Evolutionary conservation across 192 early-diverging fungal genomes (phyloP).

Genomic region (Entrophospora sp.): DNA sequence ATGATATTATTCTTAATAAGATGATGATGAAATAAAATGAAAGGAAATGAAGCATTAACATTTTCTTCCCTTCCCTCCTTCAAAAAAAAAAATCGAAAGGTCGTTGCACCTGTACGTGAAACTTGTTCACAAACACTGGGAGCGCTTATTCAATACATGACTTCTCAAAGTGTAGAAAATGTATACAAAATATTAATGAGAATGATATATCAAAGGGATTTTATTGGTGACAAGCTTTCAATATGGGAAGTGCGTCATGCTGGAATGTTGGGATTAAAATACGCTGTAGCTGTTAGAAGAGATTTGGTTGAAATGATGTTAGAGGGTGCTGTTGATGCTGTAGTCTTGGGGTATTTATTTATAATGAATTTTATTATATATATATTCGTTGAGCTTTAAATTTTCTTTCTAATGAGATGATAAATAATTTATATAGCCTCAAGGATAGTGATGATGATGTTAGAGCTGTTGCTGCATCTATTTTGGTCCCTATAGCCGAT

Average conservation of each 20-base stretch:
- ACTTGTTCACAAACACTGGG: slow-evolving; percentile 81
- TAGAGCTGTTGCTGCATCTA: slow-evolving; percentile 81
- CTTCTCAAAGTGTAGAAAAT: slow-evolving; percentile 44
- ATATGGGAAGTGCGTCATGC: slow-evolving; percentile 93
- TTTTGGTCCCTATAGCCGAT: slow-evolving; percentile 79
- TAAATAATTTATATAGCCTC: slow-evolving; percentile 28
- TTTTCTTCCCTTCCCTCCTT: no score
- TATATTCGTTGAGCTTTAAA: background rate
- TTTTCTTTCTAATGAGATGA: no score
- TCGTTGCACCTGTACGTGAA: slow-evolving; percentile 92
- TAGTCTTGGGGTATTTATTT: slow-evolving; percentile 55
- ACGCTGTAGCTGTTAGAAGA: slow-evolving; percentile 82
- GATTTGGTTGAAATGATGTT: slow-evolving; percentile 76
- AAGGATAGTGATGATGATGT: slow-evolving; percentile 92
- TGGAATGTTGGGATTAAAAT: slow-evolving; percentile 87
- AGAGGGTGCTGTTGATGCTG: slow-evolving; percentile 65
- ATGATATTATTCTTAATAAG: no score
- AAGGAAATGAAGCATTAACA: no score
- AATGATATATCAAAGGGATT: slow-evolving; percentile 52
- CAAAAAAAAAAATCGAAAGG: no score
- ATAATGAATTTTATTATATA: background rate
- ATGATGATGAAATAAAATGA: no score
- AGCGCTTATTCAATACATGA: slow-evolving; percentile 59
- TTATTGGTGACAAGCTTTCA: slow-evolving; percentile 30
- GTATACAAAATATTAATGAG: slow-evolving; percentile 62